These are phyloP conservation scores for Nemania serpens DNA, from an alignment of 2,329 filamentous ascomycete species.

Conservation along the genomic window DNA sequence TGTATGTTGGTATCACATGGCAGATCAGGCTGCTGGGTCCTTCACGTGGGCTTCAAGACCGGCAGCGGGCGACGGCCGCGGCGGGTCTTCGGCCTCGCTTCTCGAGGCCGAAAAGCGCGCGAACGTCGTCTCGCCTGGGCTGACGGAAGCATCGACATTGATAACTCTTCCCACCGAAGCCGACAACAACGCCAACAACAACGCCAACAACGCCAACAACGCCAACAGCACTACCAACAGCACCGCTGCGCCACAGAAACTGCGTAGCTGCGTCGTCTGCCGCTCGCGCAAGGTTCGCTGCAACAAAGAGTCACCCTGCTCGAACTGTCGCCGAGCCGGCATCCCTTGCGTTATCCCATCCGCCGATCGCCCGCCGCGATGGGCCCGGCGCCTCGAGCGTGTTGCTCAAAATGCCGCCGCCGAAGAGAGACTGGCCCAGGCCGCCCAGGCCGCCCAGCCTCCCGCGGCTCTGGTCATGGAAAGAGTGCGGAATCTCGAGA, in stretches of 20 bases:
- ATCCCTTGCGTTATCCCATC: constrained; percentile 58
- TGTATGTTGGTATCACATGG: background rate
- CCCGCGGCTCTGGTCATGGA: constrained; percentile 51
- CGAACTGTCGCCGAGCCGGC: constrained; percentile 58
- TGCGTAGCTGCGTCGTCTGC: constrained; percentile 44
- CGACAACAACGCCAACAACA: background rate
- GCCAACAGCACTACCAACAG: background rate
- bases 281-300: constrained; percentile 62
- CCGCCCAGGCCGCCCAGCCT: constrained; percentile 33
- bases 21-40: constrained; percentile 6
- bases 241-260: constrained; percentile 14
- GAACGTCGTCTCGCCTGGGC: constrained; percentile 7
- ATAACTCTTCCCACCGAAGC: background rate
- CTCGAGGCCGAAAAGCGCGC: constrained; percentile 31
- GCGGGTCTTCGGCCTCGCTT: constrained; percentile 13
- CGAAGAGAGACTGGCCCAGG: constrained; percentile 46
- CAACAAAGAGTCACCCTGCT: constrained; percentile 60
- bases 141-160: too few relatives aligned
- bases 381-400: constrained; percentile 57
- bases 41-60: background rate
- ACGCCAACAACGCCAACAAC: background rate
- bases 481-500: constrained; percentile 54
- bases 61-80: background rate
- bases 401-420: constrained; percentile 39
- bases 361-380: constrained; percentile 55